A percentile compares a stretch with the other conserved stretches of the same genome.
Evolutionary conservation across 2,329 filamentous ascomycete genomes (phyloP).

Genomic region (Botrytis pseudocinerea): DNA sequence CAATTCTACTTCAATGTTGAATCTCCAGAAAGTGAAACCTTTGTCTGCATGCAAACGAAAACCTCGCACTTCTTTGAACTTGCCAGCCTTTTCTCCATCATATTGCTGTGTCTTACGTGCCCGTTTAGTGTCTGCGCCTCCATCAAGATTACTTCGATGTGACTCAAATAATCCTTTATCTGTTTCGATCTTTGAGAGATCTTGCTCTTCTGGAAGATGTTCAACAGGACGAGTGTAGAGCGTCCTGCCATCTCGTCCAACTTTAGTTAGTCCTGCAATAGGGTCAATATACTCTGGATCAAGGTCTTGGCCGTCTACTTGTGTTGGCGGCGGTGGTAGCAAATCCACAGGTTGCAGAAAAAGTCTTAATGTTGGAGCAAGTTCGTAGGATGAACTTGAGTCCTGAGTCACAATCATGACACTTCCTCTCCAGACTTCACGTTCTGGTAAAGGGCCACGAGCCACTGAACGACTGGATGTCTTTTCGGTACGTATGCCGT

Average conservation of each 20-base stretch:
- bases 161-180: conserved; percentile 82
- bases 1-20: conserved; percentile 92
- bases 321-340: conserved; percentile 72
- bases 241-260: conserved; percentile 81
- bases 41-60: conserved; percentile 81
- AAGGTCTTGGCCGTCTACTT: conserved; percentile 65
- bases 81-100: conserved; percentile 79
- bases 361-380: conserved; percentile 76
- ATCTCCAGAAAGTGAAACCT: conserved; percentile 94
- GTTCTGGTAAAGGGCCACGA: conserved; percentile 48
- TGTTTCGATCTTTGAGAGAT: conserved; percentile 77
- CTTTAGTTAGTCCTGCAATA: conserved; percentile 80
- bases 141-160: conserved; percentile 56
- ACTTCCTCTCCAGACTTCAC: conserved; percentile 88
- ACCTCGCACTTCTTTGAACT: conserved; percentile 80
- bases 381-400: conserved; percentile 76
- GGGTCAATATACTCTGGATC: conserved; percentile 86
- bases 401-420: conserved; percentile 96
- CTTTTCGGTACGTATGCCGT: conserved; percentile 70
- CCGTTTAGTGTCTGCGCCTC: conserved; percentile 49
- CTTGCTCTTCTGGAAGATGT: conserved; percentile 73
- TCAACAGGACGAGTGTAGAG: conserved; percentile 90
- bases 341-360: conserved; percentile 87
- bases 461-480: conserved; percentile 43
- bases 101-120: conserved; percentile 54